Base-by-base conservation (phyloP, 768 basidiomycete species). In the Strobilomyces echinocephalus region DNA sequence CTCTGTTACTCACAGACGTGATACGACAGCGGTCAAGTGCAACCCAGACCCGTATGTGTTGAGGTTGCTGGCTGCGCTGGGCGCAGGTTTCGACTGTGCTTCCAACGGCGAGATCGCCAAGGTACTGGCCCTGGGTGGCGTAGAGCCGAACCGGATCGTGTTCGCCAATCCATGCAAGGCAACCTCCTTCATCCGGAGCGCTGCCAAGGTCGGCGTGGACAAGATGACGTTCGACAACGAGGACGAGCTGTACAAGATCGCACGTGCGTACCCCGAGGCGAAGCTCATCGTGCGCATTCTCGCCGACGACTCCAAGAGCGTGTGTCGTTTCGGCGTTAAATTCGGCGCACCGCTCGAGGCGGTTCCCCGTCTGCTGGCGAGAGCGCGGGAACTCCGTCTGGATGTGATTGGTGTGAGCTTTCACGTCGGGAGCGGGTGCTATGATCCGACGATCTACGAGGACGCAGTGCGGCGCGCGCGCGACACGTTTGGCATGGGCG, bases 141-240 rank as follows among this genome's bases (percentile, higher is more conserved):
- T 95, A 48, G 78, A 81, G 44, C 84, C 95, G 5, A 79, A 81
- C 50, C 81, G 87, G 53, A 88, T 99, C 77, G 91, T 98, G 67
- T 99, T 93, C 64, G 97, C 97, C 59, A 99, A 99, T 73, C 97
- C 97, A 0, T 98, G 97, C 85, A 99, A 99, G 74, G 91, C 97
- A 2, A 79, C 82, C 11, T 95, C 93, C 0, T 97, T 95, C 74
- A 80, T 99, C 63, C 88, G 94, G 46, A 81, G 83, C 61, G 90
- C 97, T 15, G 84, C 85, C 39, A 83, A 80, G 61, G 71, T 76
- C 31, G 85, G 88, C 20, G 95, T 98, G 49, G 80, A 91, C 66
- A 84, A 80, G 74, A 97, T 97, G 95, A 97, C 95, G 6, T 99
- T 99, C 68, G 97, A 99, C 76, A 99, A 98, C 72, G 81, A 82